Evolutionary conservation across 73 alveolate species (phyloP).

Genomic region (Tetrahymena malaccensis): DNA sequence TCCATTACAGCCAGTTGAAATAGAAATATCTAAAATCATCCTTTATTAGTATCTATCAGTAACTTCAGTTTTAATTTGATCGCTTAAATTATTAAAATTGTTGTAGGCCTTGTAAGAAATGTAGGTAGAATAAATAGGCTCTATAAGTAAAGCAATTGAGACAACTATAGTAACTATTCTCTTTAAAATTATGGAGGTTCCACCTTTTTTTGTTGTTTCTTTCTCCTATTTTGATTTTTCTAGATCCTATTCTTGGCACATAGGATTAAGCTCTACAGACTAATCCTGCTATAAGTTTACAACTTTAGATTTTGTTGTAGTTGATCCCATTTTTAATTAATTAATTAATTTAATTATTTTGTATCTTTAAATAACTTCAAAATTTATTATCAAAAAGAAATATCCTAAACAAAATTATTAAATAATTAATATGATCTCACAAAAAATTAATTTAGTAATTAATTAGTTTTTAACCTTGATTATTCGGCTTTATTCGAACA

Average conservation of each 20-base stretch:
- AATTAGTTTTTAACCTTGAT: no score
- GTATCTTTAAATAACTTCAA: neutral
- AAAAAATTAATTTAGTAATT: no score
- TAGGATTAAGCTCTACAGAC: neutral
- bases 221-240: neutral
- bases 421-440: no score
- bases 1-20: neutral
- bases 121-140: neutral
- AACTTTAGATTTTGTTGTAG: neutral
- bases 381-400: no score
- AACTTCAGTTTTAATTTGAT: neutral
- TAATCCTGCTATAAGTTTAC: neutral
- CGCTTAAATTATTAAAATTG: neutral
- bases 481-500: no score
- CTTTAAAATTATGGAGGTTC: neutral
- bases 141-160: neutral
- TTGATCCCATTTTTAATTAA: neutral
- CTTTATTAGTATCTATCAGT: neutral
- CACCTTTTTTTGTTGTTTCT: neutral
- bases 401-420: no score
- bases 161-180: neutral
- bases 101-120: neutral
- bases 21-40: neutral
- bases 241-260: neutral
- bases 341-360: no score